These are phyloP conservation scores for Clohesyomyces aquaticus DNA, from an alignment of 495 filamentous ascomycete genomes.

Conservation along the genomic window DNA sequence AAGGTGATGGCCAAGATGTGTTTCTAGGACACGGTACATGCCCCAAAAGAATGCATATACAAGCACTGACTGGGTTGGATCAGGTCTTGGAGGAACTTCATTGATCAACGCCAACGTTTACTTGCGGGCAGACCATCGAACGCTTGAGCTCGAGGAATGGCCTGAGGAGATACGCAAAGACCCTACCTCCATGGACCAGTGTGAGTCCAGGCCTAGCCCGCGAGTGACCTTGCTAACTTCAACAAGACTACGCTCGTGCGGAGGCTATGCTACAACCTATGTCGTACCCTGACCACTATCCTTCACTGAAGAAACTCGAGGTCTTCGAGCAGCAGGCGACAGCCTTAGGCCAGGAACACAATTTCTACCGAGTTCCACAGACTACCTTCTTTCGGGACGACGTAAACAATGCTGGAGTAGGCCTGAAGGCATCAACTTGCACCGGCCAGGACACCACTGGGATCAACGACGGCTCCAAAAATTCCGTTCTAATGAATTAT, in stretches of 20 bases:
- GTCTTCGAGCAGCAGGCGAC: conserved; percentile 62
- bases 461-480: conserved; percentile 71
- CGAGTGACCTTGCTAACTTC: too few species aligned
- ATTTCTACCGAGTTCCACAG: conserved; percentile 61
- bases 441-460: conserved; percentile 67
- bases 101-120: conserved; percentile 72
- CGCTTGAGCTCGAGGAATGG: conserved; percentile 60
- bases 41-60: background rate
- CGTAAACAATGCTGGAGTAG: conserved; percentile 63
- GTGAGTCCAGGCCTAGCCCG: too few species aligned
- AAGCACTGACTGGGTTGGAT: conserved; percentile 3
- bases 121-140: conserved; percentile 60
- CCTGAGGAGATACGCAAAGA: conserved; percentile 61
- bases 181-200: conserved; percentile 52
- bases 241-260: conserved; percentile 61
- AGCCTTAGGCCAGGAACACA: conserved; percentile 53
- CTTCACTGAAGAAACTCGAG: conserved; percentile 58
- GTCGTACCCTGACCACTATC: conserved; percentile 61
- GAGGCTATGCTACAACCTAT: conserved; percentile 61
- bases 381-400: conserved; percentile 65
- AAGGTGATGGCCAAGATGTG: conserved; percentile 68
- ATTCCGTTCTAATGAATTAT: conserved; percentile 66
- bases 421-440: conserved; percentile 62
- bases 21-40: conserved; percentile 65
- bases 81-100: conserved; percentile 66